These are phyloP conservation scores for Globisporangium paddicum DNA, from an alignment of 352 stramenopile species.

Conservation along the genomic window DNA sequence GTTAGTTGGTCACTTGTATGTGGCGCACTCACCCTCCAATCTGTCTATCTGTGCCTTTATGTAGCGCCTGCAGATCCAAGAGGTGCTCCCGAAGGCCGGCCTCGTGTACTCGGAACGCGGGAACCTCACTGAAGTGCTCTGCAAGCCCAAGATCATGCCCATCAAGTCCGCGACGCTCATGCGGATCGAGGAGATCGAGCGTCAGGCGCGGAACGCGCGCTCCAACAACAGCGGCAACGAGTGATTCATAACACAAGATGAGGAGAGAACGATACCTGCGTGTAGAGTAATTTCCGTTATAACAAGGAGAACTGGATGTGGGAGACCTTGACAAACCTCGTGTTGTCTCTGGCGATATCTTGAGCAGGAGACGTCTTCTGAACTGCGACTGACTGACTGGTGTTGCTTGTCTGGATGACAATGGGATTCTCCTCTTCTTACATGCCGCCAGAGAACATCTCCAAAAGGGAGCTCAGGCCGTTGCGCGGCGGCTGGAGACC, in stretches of 20 bases:
- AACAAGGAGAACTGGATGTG: neutral
- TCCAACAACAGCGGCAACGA: constrained; percentile 5
- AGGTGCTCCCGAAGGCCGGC: constrained; percentile 84
- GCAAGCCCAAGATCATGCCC: constrained; percentile 88
- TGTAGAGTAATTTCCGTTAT: neutral
- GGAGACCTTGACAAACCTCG: neutral
- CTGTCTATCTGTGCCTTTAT: neutral
- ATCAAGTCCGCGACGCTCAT: constrained; percentile 87
- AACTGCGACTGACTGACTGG: neutral
- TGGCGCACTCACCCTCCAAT: neutral
- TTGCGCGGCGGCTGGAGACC: constrained; percentile 73
- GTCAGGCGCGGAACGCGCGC: constrained; percentile 41
- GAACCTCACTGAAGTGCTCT: constrained; percentile 83
- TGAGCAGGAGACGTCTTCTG: too few species aligned
- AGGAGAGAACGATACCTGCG: neutral
- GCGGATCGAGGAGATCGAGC: constrained; percentile 84
- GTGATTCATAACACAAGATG: neutral
- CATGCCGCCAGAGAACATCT: constrained; percentile 84
- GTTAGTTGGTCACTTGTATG: neutral
- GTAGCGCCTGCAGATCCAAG: constrained; percentile 72
- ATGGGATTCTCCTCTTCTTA: constrained; percentile 11
- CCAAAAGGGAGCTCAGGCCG: constrained; percentile 75
- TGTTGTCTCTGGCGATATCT: neutral
- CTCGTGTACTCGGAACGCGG: constrained; percentile 86
- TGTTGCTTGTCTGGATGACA: neutral